Conservation (phyloP, 108 stramenopile genomes). For the Conticribra guillardii region DNA sequence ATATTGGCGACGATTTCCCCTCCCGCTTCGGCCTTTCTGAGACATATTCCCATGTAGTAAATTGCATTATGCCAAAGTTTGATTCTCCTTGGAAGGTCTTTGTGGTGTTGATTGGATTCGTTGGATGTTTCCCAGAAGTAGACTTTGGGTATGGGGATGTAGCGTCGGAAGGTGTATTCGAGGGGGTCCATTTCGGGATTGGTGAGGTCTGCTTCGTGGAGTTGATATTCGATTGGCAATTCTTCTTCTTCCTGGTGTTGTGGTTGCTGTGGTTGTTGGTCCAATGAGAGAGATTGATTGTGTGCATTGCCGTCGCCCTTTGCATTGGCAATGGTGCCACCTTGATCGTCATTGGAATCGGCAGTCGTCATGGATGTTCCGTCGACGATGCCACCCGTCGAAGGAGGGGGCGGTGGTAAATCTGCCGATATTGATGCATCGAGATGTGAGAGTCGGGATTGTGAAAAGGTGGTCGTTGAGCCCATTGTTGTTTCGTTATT, state of each 20-base stretch:
- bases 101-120: constrained; percentile 34
- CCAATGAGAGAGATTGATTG: too few species aligned
- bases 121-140: constrained; percentile 63
- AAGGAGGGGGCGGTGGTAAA: too few species aligned
- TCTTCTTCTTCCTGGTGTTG: not conserved
- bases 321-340: too few species aligned
- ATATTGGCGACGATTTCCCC: constrained; percentile 52
- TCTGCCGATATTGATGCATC: too few species aligned
- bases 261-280: too few species aligned
- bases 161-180: constrained; percentile 63
- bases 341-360: too few species aligned
- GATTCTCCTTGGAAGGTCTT: constrained; percentile 42
- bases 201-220: constrained; percentile 56
- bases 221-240: constrained; percentile 42
- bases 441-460: too few species aligned
- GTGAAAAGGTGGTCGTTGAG: too few species aligned
- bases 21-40: constrained; percentile 41
- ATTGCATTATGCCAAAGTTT: constrained; percentile 63
- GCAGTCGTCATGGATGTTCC: too few species aligned
- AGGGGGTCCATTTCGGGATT: constrained; percentile 63
- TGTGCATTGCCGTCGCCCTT: too few species aligned
- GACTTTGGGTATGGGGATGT: constrained; percentile 57
- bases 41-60: constrained; percentile 23
- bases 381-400: too few species aligned
- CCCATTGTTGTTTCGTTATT: too few species aligned